Evolutionary conservation across 176 grass and related monocot species (phyloP).

Genomic region (Oryza nivara): DNA sequence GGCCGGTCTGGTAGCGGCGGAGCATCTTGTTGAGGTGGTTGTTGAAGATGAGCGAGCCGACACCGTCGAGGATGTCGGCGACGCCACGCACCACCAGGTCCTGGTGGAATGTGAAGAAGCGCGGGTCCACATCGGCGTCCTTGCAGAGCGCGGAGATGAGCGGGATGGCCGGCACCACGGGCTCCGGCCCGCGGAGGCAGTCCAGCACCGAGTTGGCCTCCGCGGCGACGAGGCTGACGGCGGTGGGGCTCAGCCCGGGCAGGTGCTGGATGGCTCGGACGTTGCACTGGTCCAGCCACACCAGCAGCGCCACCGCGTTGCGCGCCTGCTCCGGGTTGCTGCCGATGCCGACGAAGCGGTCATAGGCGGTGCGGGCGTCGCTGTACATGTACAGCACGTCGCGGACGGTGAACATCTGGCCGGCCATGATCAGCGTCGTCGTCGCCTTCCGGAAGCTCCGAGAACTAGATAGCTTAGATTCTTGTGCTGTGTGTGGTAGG

Average conservation of each 20-base stretch:
- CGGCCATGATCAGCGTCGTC: slow-evolving; percentile 5
- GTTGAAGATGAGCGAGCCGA: slow-evolving; percentile 57
- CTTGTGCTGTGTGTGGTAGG: not conserved
- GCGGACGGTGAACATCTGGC: slow-evolving; percentile 14
- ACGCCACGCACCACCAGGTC: slow-evolving; percentile 44
- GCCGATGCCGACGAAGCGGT: slow-evolving; percentile 29
- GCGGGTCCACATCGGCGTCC: slow-evolving; percentile 20
- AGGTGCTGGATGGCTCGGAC: slow-evolving; percentile 27
- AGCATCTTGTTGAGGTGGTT: slow-evolving; percentile 40
- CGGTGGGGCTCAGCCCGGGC: not conserved
- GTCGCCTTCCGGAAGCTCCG: not conserved
- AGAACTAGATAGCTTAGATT: not conserved
- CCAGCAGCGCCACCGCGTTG: slow-evolving; percentile 56
- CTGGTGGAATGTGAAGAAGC: slow-evolving; percentile 56
- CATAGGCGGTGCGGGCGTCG: slow-evolving; percentile 42
- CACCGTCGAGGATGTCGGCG: slow-evolving; percentile 31
- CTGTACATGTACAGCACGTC: slow-evolving; percentile 51
- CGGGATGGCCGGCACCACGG: slow-evolving; percentile 30
- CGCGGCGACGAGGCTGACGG: not conserved
- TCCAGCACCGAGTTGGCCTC: slow-evolving; percentile 52
- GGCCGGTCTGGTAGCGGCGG: slow-evolving; percentile 5
- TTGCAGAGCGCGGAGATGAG: slow-evolving; percentile 38
- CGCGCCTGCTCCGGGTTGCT: slow-evolving; percentile 28
- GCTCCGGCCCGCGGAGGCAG: slow-evolving; percentile 33
- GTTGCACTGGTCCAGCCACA: slow-evolving; percentile 53